Percentiles rank a stretch among this genome's conserved stretches.
These are phyloP conservation scores for Phlyctochytrium planicorne DNA, from an alignment of 192 early-diverging fungal genomes.

Conservation along the genomic window DNA sequence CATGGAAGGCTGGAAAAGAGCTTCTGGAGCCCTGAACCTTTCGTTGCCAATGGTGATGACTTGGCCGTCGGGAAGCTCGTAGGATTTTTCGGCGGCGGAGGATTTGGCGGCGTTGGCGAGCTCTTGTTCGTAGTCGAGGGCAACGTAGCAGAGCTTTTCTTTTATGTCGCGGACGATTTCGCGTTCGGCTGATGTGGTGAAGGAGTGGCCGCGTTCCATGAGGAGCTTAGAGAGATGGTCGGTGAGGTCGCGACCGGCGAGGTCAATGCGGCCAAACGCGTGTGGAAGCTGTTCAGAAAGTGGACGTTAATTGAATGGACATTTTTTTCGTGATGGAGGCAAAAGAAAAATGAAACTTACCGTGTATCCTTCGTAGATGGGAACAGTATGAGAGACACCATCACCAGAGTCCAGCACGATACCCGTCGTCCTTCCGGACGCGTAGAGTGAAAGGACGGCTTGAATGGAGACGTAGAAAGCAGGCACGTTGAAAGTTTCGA, in stretches of 20 bases:
- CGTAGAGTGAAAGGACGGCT: constrained; percentile 57
- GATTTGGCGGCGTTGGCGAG: constrained; percentile 45
- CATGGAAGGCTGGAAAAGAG: constrained; percentile 61
- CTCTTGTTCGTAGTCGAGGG: constrained; percentile 49
- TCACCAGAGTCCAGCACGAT: constrained; percentile 66
- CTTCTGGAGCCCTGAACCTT: constrained; percentile 60
- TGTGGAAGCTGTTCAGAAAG: constrained; percentile 19
- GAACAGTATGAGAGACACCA: constrained; percentile 64
- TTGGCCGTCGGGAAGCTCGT: constrained; percentile 55
- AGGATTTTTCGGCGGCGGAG: constrained; percentile 45
- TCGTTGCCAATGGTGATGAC: constrained; percentile 62
- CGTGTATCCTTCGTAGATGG: constrained; percentile 65
- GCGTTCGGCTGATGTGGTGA: constrained; percentile 55
- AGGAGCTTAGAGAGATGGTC: constrained; percentile 54
- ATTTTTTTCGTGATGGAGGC: too few species aligned
- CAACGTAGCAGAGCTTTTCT: constrained; percentile 63
- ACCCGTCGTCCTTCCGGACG: constrained; percentile 50
- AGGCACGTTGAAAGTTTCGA: constrained; percentile 63
- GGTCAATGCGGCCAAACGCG: constrained; percentile 49
- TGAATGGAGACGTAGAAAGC: constrained; percentile 64
- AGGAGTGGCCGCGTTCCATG: constrained; percentile 59
- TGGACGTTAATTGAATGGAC: not conserved
- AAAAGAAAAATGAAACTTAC: too few species aligned
- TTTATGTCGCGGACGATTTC: constrained; percentile 70
- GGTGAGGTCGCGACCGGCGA: constrained; percentile 54